Evolutionary conservation across 768 basidiomycete species (phyloP).

Genomic region (Panellus pusillus): DNA sequence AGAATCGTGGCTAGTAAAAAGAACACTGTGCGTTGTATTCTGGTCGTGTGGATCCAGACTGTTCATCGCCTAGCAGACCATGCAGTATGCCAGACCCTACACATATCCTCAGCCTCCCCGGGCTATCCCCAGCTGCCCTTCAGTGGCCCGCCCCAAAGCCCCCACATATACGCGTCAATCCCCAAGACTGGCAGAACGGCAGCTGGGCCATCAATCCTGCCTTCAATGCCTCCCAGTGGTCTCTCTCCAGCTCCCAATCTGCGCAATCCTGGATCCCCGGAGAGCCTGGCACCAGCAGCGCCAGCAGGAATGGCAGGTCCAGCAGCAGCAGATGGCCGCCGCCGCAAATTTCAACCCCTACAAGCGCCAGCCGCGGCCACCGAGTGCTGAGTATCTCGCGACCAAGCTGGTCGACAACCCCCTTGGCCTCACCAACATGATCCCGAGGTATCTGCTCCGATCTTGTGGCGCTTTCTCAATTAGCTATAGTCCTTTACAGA

Average conservation of each 20-base stretch:
- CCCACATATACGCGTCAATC: slow-evolving; percentile 16
- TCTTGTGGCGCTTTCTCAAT: slow-evolving; percentile 1
- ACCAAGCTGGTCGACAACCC: slow-evolving; percentile 61
- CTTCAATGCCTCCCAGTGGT: slow-evolving; percentile 32
- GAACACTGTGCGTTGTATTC: too few relatives aligned
- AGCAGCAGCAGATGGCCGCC: slow-evolving; percentile 27
- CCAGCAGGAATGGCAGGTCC: slow-evolving; percentile 23
- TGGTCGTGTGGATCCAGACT: slow-evolving; percentile 10
- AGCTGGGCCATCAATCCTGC: slow-evolving; percentile 37
- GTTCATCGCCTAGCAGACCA: slow-evolving; percentile 13
- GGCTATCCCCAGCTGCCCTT: slow-evolving; percentile 20
- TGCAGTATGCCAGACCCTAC: slow-evolving; percentile 5
- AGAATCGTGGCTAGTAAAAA: too few relatives aligned
- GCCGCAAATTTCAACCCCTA: slow-evolving; percentile 51
- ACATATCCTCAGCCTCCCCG: slow-evolving; percentile 14
- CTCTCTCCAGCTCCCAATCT: slow-evolving; percentile 25
- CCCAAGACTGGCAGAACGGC: slow-evolving; percentile 20
- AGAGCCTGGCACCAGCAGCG: slow-evolving; percentile 40
- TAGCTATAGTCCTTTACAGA: slow-evolving; percentile 24
- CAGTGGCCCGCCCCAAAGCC: slow-evolving; percentile 20
- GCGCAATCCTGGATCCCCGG: slow-evolving; percentile 39
- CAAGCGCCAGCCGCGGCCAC: slow-evolving; percentile 60
- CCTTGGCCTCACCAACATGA: slow-evolving; percentile 64
- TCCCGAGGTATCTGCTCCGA: slow-evolving; percentile 51
- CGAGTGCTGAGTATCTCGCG: slow-evolving; percentile 66